Evolutionary conservation across 495 filamentous ascomycete species (phyloP).

Genomic region (Aspergillus wentii): DNA sequence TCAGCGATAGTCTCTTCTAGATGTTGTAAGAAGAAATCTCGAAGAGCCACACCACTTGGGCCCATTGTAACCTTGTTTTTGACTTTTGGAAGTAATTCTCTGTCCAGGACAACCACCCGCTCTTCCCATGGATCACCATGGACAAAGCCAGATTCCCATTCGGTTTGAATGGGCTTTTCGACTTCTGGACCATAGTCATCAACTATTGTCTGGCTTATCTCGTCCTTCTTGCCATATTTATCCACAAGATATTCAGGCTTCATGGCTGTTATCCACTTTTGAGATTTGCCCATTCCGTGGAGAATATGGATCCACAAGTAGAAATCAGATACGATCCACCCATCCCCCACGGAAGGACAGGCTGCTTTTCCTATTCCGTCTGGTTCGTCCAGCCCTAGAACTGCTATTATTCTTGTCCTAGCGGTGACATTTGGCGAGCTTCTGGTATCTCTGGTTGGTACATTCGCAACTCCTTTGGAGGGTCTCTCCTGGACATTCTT

Average conservation of each 20-base stretch:
- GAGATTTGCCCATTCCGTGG: slow-evolving; percentile 8
- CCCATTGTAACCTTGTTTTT: slow-evolving; percentile 3
- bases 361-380: neutral
- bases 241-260: slow-evolving; percentile 5
- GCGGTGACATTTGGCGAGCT: slow-evolving; percentile 6
- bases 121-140: slow-evolving; percentile 11
- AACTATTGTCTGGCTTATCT: neutral
- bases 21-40: slow-evolving; percentile 4
- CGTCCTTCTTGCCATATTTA: slow-evolving; percentile 7
- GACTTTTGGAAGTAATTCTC: neutral
- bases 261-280: slow-evolving; percentile 5
- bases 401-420: slow-evolving; percentile 4
- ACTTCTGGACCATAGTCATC: neutral
- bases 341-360: slow-evolving; percentile 7
- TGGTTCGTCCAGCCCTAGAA: slow-evolving; percentile 6
- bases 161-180: slow-evolving; percentile 2
- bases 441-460: slow-evolving; percentile 9
- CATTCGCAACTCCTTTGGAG: neutral
- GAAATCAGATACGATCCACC: slow-evolving; percentile 15
- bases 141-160: slow-evolving; percentile 7
- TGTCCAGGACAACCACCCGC: slow-evolving; percentile 7
- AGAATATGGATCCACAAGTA: slow-evolving; percentile 11
- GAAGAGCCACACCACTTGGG: neutral
- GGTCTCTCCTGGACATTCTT: neutral
- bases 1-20: slow-evolving; percentile 2